Percentiles rank a stretch among this genome's conserved stretches.
Conservation (phyloP, 345 rosid species). For the Melaleuca quinquenervia region DNA sequence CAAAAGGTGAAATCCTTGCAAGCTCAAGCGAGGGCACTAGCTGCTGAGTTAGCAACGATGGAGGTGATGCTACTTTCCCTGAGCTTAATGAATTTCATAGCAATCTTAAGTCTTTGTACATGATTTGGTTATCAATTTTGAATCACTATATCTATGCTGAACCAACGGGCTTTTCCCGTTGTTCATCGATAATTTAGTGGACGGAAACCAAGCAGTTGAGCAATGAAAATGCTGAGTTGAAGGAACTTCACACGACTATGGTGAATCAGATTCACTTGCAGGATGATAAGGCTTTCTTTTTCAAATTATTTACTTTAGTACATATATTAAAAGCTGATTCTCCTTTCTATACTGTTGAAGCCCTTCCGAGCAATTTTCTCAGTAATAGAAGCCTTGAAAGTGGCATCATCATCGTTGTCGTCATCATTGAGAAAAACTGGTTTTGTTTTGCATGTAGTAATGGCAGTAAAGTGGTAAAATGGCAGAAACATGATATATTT, state of each 20-base stretch:
- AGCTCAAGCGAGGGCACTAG: neutral
- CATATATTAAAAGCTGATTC: neutral
- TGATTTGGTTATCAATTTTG: neutral
- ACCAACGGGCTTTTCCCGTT: neutral
- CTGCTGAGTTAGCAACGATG: neutral
- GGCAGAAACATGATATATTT: neutral
- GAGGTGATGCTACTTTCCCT: neutral
- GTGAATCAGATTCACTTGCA: neutral
- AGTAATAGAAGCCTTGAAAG: neutral
- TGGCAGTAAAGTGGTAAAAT: neutral
- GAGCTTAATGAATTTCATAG: neutral
- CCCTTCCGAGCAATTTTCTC: neutral
- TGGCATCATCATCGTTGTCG: neutral
- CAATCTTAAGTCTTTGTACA: neutral
- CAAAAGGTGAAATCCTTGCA: neutral
- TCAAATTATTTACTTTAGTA: neutral
- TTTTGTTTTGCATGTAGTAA: neutral
- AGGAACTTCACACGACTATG: neutral
- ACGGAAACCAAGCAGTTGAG: neutral
- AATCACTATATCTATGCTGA: neutral
- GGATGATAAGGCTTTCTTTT: neutral
- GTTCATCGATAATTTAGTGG: neutral
- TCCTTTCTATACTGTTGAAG: neutral
- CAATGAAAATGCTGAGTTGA: neutral
- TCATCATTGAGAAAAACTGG: neutral